Evolutionary conservation across 129 eudicot species (phyloP).

Genomic region (Gnaphalium uliginosum): DNA sequence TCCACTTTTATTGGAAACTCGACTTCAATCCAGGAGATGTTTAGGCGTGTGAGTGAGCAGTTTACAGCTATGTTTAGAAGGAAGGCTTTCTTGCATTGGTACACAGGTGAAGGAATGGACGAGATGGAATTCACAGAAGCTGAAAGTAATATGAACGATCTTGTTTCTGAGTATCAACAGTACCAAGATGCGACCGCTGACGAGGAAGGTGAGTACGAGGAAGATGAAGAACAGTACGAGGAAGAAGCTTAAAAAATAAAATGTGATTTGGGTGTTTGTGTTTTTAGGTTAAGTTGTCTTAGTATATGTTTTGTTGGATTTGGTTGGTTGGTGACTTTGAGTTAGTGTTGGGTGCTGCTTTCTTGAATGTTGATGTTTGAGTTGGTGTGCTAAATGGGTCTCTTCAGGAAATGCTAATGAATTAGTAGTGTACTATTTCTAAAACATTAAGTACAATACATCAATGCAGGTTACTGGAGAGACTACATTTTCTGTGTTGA

Average conservation of each 20-base stretch:
- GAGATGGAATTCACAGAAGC: conserved; percentile 77
- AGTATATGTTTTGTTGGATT: conserved; percentile 25
- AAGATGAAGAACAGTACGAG: conserved; percentile 53
- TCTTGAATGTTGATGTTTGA: conserved; percentile 28
- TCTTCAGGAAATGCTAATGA: conserved; percentile 11
- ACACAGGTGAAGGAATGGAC: conserved; percentile 78
- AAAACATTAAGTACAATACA: background rate
- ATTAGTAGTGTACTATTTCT: conserved; percentile 6
- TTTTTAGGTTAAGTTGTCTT: conserved; percentile 26
- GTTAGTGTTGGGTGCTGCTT: conserved; percentile 23
- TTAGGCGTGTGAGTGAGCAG: conserved; percentile 68
- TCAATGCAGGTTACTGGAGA: background rate
- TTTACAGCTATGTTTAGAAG: conserved; percentile 77
- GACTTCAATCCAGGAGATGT: conserved; percentile 73
- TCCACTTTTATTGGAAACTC: conserved; percentile 72
- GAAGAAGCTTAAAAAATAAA: conserved; percentile 34
- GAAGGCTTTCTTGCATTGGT: conserved; percentile 86
- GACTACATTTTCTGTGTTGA: background rate
- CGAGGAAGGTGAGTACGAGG: conserved; percentile 67
- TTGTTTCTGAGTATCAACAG: conserved; percentile 75
- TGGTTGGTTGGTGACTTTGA: conserved; percentile 9
- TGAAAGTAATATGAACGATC: conserved; percentile 75
- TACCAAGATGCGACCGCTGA: conserved; percentile 87
- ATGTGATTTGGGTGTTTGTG: background rate
- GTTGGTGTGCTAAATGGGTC: conserved; percentile 26